phyloP scores from a whole-genome alignment of 257 asterid genomes.

The Phtheirospermum japonicum region DNA sequence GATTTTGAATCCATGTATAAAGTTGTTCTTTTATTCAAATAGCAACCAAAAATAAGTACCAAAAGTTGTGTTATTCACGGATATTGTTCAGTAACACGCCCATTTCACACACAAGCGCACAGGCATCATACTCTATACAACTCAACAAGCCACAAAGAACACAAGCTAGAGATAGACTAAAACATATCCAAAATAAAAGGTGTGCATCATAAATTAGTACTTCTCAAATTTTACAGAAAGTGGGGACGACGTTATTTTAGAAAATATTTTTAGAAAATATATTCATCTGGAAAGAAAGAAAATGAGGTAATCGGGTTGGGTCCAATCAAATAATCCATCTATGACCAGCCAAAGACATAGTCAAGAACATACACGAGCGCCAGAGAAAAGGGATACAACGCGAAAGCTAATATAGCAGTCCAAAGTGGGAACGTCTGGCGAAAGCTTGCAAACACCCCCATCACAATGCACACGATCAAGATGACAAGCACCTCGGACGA shows the following conservation, averaged over 20 bases:
- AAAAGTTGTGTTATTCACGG: no score
- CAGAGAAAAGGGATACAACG: slow-evolving; percentile 75
- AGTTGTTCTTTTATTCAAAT: no score
- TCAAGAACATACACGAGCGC: slow-evolving; percentile 87
- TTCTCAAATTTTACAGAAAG: background rate
- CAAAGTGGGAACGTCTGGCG: slow-evolving; percentile 83
- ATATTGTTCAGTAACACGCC: no score
- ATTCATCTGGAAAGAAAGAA: background rate
- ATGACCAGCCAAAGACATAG: slow-evolving; percentile 82
- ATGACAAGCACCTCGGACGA: slow-evolving; percentile 89
- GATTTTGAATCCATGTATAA: no score
- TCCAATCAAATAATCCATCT: slow-evolving; percentile 3
- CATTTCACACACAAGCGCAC: no score
- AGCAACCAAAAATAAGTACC: background rate
- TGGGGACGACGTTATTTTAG: background rate
- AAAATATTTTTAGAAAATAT: background rate
- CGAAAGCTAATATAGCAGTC: slow-evolving; percentile 68
- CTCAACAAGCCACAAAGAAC: background rate
- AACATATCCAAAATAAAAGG: background rate
- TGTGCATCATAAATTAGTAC: slow-evolving; percentile 7
- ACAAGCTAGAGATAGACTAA: background rate
- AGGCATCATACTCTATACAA: no score
- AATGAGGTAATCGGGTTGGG: background rate
- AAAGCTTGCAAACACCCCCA: slow-evolving; percentile 74
- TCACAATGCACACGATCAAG: slow-evolving; percentile 73